These are phyloP conservation scores for Cryptosporidium ryanae DNA, from an alignment of 169 alveolate genomes.

Conservation along the genomic window DNA sequence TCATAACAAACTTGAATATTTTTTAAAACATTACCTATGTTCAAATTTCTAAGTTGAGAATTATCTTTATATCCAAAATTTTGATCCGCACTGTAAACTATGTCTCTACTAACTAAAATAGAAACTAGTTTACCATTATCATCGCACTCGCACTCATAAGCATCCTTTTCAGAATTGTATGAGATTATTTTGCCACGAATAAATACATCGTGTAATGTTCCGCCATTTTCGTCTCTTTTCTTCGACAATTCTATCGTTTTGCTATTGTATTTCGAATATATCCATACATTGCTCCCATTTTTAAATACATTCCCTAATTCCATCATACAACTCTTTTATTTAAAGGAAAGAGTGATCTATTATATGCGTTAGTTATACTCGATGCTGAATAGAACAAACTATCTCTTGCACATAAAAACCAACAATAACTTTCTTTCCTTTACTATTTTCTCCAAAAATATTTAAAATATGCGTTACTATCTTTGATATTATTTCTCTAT, in stretches of 20 bases:
- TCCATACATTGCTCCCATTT: constrained; percentile 51
- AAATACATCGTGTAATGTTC: constrained; percentile 14
- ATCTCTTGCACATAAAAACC: too few species aligned
- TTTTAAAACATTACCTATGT: constrained; percentile 75
- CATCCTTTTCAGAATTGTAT: not conserved
- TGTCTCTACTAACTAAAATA: constrained; percentile 9
- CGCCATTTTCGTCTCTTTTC: constrained; percentile 19
- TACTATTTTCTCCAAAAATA: too few species aligned
- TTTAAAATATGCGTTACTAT: constrained; percentile 4
- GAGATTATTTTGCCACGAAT: constrained; percentile 9
- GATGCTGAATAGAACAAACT: too few species aligned
- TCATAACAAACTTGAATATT: constrained; percentile 76
- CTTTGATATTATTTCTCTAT: not conserved
- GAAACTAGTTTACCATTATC: not conserved
- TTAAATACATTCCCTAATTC: constrained; percentile 7
- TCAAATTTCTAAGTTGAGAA: constrained; percentile 74
- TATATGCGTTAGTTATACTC: too few species aligned
- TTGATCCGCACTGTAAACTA: constrained; percentile 49
- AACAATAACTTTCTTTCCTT: too few species aligned
- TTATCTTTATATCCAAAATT: constrained; percentile 66
- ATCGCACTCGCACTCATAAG: constrained; percentile 28
- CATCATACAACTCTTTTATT: constrained; percentile 6
- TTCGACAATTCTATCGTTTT: constrained; percentile 30
- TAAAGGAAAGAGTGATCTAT: not conserved
- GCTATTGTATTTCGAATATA: constrained; percentile 47